Conservation (phyloP, 139 green algal genomes). For the Pseudopediastrum boryanum region DNA sequence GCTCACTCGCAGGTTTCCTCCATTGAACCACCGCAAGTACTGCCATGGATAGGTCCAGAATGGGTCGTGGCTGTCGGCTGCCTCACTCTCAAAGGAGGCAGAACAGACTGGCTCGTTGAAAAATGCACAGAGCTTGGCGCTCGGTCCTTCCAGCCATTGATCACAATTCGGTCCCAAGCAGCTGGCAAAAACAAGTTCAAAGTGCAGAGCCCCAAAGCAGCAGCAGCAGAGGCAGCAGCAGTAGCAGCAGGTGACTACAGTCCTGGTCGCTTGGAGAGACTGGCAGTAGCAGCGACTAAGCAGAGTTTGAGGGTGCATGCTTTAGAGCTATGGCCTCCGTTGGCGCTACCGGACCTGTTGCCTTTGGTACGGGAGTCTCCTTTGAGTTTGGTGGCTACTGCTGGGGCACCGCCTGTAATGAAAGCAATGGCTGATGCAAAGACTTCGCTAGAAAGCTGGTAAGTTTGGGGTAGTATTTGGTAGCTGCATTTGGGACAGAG, state of each 20-base stretch:
- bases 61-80: slow-evolving; percentile 72
- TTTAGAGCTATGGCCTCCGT: slow-evolving; percentile 54
- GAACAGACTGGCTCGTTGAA: slow-evolving; percentile 91
- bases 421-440: too few species aligned
- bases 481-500: too few species aligned
- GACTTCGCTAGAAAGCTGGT: too few species aligned
- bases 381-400: slow-evolving; percentile 50
- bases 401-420: slow-evolving; percentile 55
- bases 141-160: slow-evolving; percentile 66
- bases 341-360: slow-evolving; percentile 39
- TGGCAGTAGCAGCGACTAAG: slow-evolving; percentile 86
- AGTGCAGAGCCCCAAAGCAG: slow-evolving; percentile 9
- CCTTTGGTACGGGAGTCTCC: not conserved
- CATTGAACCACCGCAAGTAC: not conserved
- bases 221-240: not conserved
- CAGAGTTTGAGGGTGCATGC: slow-evolving; percentile 77
- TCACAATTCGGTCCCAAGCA: slow-evolving; percentile 65
- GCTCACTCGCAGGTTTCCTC: slow-evolving; percentile 28
- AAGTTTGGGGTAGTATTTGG: too few species aligned
- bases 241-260: not conserved
- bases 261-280: slow-evolving; percentile 63
- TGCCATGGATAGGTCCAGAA: slow-evolving; percentile 36
- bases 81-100: slow-evolving; percentile 80
- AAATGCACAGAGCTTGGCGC: slow-evolving; percentile 90
- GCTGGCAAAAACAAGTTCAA: slow-evolving; percentile 43